phyloP scores from a whole-genome alignment of 495 filamentous ascomycete genomes.

The Penicillium longicatenatum region DNA sequence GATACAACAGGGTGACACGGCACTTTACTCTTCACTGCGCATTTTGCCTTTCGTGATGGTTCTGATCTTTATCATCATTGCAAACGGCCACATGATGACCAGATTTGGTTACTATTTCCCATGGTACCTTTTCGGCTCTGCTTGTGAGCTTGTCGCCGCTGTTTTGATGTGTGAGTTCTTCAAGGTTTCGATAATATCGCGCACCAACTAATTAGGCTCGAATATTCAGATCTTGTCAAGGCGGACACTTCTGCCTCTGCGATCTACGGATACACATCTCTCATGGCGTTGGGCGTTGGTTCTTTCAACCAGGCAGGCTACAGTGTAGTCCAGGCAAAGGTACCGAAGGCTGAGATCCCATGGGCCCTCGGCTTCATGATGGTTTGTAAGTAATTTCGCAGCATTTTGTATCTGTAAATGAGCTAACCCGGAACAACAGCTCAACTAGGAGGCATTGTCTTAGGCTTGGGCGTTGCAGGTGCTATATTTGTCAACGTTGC shows the following conservation, averaged over 20 bases:
- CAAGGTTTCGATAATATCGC: background rate
- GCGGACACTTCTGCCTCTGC: constrained; percentile 29
- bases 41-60: constrained; percentile 30
- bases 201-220: background rate
- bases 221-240: constrained; percentile 24
- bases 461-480: background rate
- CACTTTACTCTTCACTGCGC: constrained; percentile 39
- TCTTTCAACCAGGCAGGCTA: constrained; percentile 51
- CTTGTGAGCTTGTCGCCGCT: background rate
- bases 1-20: constrained; percentile 24
- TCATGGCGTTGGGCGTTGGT: constrained; percentile 56
- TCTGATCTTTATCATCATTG: constrained; percentile 16
- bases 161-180: constrained; percentile 4
- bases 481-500: background rate
- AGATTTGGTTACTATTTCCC: constrained; percentile 53
- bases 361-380: background rate
- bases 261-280: constrained; percentile 56
- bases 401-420: background rate
- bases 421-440: background rate
- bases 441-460: background rate
- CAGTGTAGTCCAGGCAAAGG: constrained; percentile 49
- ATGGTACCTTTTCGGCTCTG: constrained; percentile 45
- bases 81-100: constrained; percentile 44
- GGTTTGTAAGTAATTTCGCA: background rate
- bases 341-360: background rate